These are phyloP conservation scores for Exophiala sp. DNA, from an alignment of 2,329 filamentous ascomycete genomes.

Conservation along the genomic window DNA sequence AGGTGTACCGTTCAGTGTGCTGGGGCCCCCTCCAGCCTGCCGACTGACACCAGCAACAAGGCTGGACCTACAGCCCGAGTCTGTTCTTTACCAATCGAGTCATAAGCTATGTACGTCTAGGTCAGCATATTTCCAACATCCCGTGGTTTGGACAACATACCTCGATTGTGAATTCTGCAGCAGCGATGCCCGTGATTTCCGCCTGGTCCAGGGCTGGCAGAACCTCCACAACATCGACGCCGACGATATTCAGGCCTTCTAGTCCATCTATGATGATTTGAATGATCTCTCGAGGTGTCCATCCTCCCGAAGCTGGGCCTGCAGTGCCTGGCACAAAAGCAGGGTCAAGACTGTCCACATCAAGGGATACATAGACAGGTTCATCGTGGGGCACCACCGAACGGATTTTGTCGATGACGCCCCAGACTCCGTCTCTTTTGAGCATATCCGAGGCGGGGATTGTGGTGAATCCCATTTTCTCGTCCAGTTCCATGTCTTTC, in stretches of 20 bases:
- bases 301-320: conserved; percentile 12
- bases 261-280: conserved; percentile 15
- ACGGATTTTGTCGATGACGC: conserved; percentile 14
- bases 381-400: neutral
- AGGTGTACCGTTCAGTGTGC: too few species aligned
- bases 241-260: conserved; percentile 15
- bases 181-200: conserved; percentile 15
- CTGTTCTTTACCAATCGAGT: conserved; percentile 9
- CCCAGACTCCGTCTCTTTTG: conserved; percentile 5
- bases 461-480: conserved; percentile 6
- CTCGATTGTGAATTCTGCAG: conserved; percentile 16
- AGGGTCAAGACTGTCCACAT: conserved; percentile 13
- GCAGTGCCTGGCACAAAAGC: conserved; percentile 11
- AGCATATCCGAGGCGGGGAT: conserved; percentile 13
- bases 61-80: neutral
- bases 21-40: too few species aligned
- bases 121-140: neutral
- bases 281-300: conserved; percentile 13
- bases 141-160: neutral
- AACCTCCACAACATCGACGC: conserved; percentile 17
- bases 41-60: too few species aligned
- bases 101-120: neutral
- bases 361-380: conserved; percentile 15
- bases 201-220: conserved; percentile 8
- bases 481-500: conserved; percentile 9